Conservation (phyloP, 352 stramenopile genomes). For the Phytopythium delawarense region DNA sequence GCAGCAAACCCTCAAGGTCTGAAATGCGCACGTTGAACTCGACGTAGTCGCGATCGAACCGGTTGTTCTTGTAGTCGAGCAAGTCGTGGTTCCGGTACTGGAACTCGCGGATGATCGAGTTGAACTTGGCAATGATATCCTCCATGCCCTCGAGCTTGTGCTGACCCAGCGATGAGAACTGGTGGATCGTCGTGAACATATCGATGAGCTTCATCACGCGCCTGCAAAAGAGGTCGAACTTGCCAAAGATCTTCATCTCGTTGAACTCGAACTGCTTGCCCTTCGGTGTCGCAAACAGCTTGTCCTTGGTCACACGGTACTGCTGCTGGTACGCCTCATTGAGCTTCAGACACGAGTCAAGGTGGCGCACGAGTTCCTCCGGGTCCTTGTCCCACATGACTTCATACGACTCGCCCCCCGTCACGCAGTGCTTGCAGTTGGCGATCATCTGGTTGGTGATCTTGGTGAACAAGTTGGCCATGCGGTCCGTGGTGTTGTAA, state of each 20-base stretch:
- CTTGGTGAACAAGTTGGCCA: conserved; percentile 96
- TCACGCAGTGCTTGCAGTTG: conserved; percentile 96
- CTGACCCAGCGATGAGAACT: conserved; percentile 91
- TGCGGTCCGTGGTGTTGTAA: conserved; percentile 98
- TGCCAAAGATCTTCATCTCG: conserved; percentile 98
- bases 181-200: conserved; percentile 98
- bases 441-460: conserved; percentile 99
- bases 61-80: conserved; percentile 98
- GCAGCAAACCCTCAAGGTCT: conserved; percentile 94
- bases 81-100: conserved; percentile 96
- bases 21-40: conserved; percentile 96
- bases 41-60: conserved; percentile 96
- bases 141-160: conserved; percentile 93
- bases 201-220: conserved; percentile 98
- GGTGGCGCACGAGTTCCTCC: conserved; percentile 91
- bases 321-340: conserved; percentile 98
- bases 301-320: conserved; percentile 97
- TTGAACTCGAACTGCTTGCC: conserved; percentile 99
- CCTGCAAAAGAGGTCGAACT: conserved; percentile 98
- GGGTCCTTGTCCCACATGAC: conserved; percentile 95
- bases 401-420: conserved; percentile 75
- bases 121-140: conserved; percentile 92
- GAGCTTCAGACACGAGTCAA: conserved; percentile 96
- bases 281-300: conserved; percentile 93
- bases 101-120: conserved; percentile 96